Percentiles rank a stretch among this genome's conserved stretches.
Evolutionary conservation across 1,284 basidiomycete species (phyloP).

Genomic region (Cutaneotrichosporon cyanovorans): DNA sequence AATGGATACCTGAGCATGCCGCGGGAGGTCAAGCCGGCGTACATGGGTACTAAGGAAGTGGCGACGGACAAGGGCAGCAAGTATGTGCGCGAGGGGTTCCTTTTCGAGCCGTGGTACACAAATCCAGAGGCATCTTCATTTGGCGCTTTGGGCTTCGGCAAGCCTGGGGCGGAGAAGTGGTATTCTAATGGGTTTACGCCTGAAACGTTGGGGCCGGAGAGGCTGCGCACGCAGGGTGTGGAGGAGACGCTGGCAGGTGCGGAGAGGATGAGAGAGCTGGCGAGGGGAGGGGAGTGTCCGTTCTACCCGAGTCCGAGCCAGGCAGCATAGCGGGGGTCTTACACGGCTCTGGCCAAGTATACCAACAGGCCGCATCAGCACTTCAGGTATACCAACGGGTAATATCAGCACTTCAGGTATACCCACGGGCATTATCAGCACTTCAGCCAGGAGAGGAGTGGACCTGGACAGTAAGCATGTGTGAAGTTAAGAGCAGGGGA

Average conservation of each 20-base stretch:
- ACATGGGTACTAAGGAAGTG: not conserved
- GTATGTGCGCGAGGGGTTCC: slow-evolving; percentile 7
- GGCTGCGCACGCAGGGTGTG: slow-evolving; percentile 2
- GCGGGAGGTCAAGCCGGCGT: not conserved
- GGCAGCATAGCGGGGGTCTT: too few species aligned
- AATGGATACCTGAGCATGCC: slow-evolving; percentile 5
- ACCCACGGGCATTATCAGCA: too few species aligned
- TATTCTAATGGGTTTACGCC: slow-evolving; percentile 2
- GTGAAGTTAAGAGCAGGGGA: too few species aligned
- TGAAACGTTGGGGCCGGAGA: slow-evolving; percentile 5
- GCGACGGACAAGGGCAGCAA: not conserved
- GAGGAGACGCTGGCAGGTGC: slow-evolving; percentile 1
- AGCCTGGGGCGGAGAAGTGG: slow-evolving; percentile 3
- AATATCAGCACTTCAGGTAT: too few species aligned
- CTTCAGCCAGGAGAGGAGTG: too few species aligned
- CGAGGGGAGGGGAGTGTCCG: slow-evolving; percentile 3
- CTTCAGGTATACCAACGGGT: too few species aligned
- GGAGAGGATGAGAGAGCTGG: slow-evolving; percentile 4
- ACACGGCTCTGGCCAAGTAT: too few species aligned
- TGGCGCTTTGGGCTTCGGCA: slow-evolving; percentile 2
- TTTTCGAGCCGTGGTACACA: slow-evolving; percentile 15
- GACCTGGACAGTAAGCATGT: too few species aligned
- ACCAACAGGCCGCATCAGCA: too few species aligned
- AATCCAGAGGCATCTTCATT: not conserved
- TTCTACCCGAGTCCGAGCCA: too few species aligned